phyloP scores from a whole-genome alignment of 768 basidiomycete genomes.

The Mycena belliarum region DNA sequence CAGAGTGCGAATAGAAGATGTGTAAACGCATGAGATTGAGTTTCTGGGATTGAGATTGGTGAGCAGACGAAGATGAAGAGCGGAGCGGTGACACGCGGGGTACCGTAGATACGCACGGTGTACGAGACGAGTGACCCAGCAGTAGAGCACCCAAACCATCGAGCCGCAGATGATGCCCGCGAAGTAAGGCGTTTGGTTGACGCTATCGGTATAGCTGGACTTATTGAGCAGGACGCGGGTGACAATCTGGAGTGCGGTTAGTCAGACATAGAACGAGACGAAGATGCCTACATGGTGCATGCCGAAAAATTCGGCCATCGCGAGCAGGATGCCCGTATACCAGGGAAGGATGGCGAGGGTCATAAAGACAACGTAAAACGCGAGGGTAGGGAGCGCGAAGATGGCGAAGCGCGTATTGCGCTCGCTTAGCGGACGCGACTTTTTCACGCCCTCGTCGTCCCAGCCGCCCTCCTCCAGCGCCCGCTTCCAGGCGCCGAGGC shows the following conservation, averaged over 20 bases:
- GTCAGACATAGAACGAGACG: neutral
- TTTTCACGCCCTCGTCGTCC: conserved; percentile 71
- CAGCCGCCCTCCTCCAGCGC: conserved; percentile 88
- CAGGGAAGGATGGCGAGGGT: conserved; percentile 84
- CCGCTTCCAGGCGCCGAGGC: conserved; percentile 84
- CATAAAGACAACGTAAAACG: conserved; percentile 81
- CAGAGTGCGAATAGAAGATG: conserved; percentile 77
- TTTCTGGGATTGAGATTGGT: conserved; percentile 48
- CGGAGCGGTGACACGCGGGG: no score
- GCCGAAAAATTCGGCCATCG: conserved; percentile 83
- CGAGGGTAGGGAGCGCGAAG: conserved; percentile 74
- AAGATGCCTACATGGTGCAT: conserved; percentile 84
- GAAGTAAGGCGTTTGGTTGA: conserved; percentile 90
- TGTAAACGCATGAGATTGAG: conserved; percentile 70
- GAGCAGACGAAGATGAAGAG: no score
- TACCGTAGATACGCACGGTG: conserved; percentile 48
- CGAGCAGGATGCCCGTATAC: conserved; percentile 85
- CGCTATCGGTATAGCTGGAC: conserved; percentile 76
- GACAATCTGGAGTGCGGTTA: conserved; percentile 55
- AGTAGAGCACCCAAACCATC: conserved; percentile 83
- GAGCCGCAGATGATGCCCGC: conserved; percentile 86
- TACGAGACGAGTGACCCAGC: conserved; percentile 79
- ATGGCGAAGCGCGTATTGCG: conserved; percentile 82
- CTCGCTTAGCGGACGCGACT: conserved; percentile 72
- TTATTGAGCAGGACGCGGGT: conserved; percentile 85